Percentiles rank a stretch among this genome's conserved stretches.
Conservation (phyloP, 2,329 filamentous ascomycete genomes). For the Botrytis porri region DNA sequence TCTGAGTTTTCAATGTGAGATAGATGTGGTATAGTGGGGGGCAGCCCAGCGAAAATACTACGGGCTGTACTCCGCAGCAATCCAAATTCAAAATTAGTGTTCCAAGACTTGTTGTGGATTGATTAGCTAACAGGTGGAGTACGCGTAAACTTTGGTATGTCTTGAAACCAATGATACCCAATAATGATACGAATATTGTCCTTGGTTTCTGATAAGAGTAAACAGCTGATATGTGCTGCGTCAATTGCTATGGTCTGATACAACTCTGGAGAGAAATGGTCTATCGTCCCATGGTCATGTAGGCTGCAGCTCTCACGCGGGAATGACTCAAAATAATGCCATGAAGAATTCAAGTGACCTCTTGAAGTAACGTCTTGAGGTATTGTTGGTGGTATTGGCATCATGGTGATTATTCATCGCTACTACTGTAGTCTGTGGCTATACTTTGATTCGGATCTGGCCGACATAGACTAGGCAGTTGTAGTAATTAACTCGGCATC, state of each 20-base stretch:
- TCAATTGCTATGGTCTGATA: background rate
- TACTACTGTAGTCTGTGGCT: too few species aligned
- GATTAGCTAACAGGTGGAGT: background rate
- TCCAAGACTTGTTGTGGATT: background rate
- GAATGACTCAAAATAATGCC: background rate
- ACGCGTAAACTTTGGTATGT: background rate
- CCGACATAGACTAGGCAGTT: background rate
- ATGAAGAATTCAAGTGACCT: background rate
- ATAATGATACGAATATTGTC: background rate
- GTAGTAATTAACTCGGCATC: background rate
- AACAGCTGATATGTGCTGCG: background rate
- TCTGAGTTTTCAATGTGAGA: background rate
- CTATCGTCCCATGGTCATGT: background rate
- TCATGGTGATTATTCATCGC: background rate
- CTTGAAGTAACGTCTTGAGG: background rate
- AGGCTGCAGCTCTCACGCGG: background rate
- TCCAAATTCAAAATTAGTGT: background rate
- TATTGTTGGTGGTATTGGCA: background rate
- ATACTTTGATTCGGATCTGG: background rate
- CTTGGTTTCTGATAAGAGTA: background rate
- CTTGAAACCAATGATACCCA: slow-evolving; percentile 12
- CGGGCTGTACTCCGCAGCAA: background rate
- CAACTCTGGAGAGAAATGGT: background rate
- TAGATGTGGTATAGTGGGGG: background rate
- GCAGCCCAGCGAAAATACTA: background rate